Evolutionary conservation across 345 rosid genomes (phyloP).

Genomic region (Ceriops zippeliana): DNA sequence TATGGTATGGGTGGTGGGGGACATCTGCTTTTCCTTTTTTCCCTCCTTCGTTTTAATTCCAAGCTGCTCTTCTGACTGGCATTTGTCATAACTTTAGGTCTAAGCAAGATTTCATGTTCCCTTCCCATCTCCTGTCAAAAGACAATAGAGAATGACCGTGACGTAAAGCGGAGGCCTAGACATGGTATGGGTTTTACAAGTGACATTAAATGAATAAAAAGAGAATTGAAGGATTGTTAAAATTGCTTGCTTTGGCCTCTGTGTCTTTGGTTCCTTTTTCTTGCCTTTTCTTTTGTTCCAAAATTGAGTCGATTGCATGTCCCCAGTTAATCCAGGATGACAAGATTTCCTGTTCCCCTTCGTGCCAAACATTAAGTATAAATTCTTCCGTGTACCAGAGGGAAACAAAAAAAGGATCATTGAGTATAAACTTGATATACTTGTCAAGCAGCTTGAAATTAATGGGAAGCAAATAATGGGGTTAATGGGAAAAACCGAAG

Average conservation of each 20-base stretch:
- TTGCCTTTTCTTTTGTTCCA: constrained; percentile 45
- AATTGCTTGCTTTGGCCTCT: constrained; percentile 4
- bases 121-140: constrained; percentile 18
- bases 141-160: not conserved
- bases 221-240: not conserved
- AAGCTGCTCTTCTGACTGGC: not conserved
- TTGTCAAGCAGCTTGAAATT: not conserved
- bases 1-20: constrained; percentile 52
- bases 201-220: constrained; percentile 10
- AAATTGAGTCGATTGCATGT: constrained; percentile 42
- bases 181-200: constrained; percentile 31
- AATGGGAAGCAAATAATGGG: too few relatives aligned
- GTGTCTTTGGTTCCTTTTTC: constrained; percentile 28
- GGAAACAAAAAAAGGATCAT: not conserved
- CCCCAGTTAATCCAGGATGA: constrained; percentile 17
- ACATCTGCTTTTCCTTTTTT: constrained; percentile 34
- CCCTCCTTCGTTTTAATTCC: constrained; percentile 6
- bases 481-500: too few relatives aligned
- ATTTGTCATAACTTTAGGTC: constrained; percentile 39
- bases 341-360: constrained; percentile 7
- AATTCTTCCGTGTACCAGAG: too few relatives aligned
- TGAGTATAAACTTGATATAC: not conserved
- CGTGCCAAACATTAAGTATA: not conserved
- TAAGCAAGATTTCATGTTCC: constrained; percentile 45
- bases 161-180: constrained; percentile 1